Evolutionary conservation across 768 basidiomycete species (phyloP).

Genomic region (Cubamyces sp.): DNA sequence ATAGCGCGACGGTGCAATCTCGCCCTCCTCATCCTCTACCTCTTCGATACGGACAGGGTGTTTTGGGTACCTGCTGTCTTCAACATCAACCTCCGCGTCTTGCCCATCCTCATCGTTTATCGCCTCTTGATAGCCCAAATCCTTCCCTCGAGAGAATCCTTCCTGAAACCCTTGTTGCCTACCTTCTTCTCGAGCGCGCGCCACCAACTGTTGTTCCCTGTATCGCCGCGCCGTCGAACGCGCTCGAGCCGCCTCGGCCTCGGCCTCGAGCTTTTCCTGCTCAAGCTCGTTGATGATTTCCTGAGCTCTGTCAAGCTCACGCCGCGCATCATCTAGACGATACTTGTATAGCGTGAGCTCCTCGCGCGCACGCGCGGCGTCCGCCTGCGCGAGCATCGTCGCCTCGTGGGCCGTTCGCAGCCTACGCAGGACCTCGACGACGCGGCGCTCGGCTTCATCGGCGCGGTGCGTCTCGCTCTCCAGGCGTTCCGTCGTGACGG

Average conservation of each 20-base stretch:
- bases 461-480: conserved; percentile 58
- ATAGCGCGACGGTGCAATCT: conserved; percentile 12
- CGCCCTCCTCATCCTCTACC: conserved; percentile 23
- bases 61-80: conserved; percentile 4
- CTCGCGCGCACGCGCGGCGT: conserved; percentile 57
- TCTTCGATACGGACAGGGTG: conserved; percentile 21
- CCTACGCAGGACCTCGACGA: conserved; percentile 51
- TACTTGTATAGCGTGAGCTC: conserved; percentile 64
- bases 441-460: conserved; percentile 55
- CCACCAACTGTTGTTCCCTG: conserved; percentile 56
- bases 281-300: conserved; percentile 64
- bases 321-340: conserved; percentile 65
- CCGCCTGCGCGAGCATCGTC: conserved; percentile 55
- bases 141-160: conserved; percentile 53
- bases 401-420: conserved; percentile 64
- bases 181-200: conserved; percentile 66
- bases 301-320: conserved; percentile 71
- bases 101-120: conserved; percentile 11
- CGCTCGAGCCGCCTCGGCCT: conserved; percentile 61
- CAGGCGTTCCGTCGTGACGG: conserved; percentile 43
- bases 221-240: conserved; percentile 56
- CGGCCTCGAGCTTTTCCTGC: conserved; percentile 58
- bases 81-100: not conserved
- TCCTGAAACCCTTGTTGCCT: conserved; percentile 61
- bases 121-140: conserved; percentile 44